Base-by-base conservation (phyloP, 1,139 yeast genomes). In the Candida sp. region DNA sequence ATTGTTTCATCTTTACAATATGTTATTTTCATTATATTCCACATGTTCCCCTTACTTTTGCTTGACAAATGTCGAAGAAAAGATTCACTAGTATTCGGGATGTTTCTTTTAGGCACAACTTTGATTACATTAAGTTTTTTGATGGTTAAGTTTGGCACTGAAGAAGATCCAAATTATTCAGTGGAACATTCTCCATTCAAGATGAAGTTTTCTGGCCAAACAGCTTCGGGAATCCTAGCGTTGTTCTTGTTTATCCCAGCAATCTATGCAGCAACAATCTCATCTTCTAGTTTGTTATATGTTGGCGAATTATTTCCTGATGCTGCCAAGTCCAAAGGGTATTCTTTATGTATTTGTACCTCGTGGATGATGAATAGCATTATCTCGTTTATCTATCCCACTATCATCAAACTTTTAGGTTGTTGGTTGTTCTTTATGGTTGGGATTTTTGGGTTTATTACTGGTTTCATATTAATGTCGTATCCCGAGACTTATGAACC, bases 241-340 rank as follows among this genome's bases (percentile, higher is more conserved):
- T 52, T 79, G 5, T 74, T 79, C 39, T 69, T 77, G 39, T 58
- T 74, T 30, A 65, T 79, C 42, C 76, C 79, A 21, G 70, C 79
- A 1, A 60, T 78, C 0, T 79, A 76, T 58, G 69, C 84, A 0
- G 54, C 80, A 1, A 65, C 81, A 1, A 57, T 79, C 9, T 61
- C 74, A 0, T 69, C 81, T 30, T 71, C 71, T 3, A 70, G 81
- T 36, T 74, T 79, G 78, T 61, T 83, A 9, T 81, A 79, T 52
- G 73, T 82, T 1, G 71, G 76, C 39, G 88, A 83, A 50, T 61
- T 81, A 3, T 71, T 81, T 35, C 80, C 82, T 0, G 60, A 62
- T 1, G 60, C 64, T 15, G 69, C 79, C 2, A 69, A 79, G 44
- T 60, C 76, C 0, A 75, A 73, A 45, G 84, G 84, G 0, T 64